Evolutionary conservation across 2,329 filamentous ascomycete genomes (phyloP).

Genomic region (Endothia cerciana): DNA sequence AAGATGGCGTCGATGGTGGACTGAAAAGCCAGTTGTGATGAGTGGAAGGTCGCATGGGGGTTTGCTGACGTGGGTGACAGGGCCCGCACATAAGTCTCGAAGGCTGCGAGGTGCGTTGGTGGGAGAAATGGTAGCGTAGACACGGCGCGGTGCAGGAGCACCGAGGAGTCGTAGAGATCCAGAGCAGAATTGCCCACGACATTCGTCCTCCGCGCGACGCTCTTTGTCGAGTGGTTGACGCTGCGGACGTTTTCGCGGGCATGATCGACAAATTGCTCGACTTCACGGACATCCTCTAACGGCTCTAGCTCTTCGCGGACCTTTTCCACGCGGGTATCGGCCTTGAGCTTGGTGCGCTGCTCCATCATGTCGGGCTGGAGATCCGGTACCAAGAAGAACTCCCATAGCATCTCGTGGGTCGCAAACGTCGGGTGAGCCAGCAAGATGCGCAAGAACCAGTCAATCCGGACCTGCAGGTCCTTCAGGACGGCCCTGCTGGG

Average conservation of each 20-base stretch:
- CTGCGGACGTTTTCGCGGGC: slow-evolving; percentile 87
- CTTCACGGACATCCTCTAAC: slow-evolving; percentile 80
- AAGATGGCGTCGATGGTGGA: slow-evolving; percentile 83
- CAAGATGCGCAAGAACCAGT: slow-evolving; percentile 86
- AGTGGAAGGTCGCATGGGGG: slow-evolving; percentile 74
- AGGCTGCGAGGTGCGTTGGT: slow-evolving; percentile 65
- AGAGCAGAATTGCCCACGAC: slow-evolving; percentile 66
- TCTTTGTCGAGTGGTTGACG: slow-evolving; percentile 82
- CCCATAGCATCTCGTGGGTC: slow-evolving; percentile 97
- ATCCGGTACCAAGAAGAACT: slow-evolving; percentile 96
- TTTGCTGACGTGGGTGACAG: slow-evolving; percentile 71
- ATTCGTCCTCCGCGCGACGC: slow-evolving; percentile 79
- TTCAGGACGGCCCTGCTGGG: slow-evolving; percentile 85
- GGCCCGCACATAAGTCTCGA: slow-evolving; percentile 72
- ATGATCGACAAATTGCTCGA: slow-evolving; percentile 90
- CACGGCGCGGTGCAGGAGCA: slow-evolving; percentile 56
- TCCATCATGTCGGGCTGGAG: slow-evolving; percentile 89
- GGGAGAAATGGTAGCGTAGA: slow-evolving; percentile 70
- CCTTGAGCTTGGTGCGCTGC: slow-evolving; percentile 84
- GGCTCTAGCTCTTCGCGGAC: slow-evolving; percentile 89
- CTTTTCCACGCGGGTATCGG: slow-evolving; percentile 78
- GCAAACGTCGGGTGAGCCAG: slow-evolving; percentile 89
- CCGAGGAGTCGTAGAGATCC: slow-evolving; percentile 71
- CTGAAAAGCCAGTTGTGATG: slow-evolving; percentile 77
- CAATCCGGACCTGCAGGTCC: slow-evolving; percentile 83